Percentiles rank a stretch among this genome's conserved stretches.
These are phyloP conservation scores for Claviceps pusilla DNA, from an alignment of 2,329 filamentous ascomycete species.

Conservation along the genomic window DNA sequence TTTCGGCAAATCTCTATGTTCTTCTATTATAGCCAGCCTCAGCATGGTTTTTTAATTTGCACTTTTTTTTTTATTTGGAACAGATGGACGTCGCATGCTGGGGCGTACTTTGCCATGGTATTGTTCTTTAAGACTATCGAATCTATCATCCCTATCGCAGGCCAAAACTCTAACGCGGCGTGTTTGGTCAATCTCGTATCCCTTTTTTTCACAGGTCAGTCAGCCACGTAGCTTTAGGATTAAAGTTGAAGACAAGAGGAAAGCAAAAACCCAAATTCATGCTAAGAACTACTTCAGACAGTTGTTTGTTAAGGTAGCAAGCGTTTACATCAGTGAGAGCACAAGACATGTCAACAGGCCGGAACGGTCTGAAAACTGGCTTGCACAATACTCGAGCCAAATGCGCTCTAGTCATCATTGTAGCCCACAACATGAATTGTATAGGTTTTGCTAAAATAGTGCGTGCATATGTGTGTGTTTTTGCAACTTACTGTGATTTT, in stretches of 20 bases:
- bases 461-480: neutral
- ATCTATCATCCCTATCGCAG: slow-evolving; percentile 84
- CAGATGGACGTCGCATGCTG: slow-evolving; percentile 2
- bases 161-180: slow-evolving; percentile 60
- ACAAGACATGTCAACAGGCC: slow-evolving; percentile 46
- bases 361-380: slow-evolving; percentile 54
- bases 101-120: slow-evolving; percentile 70
- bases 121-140: slow-evolving; percentile 63
- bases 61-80: neutral
- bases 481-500: neutral
- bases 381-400: slow-evolving; percentile 96
- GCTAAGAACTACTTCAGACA: slow-evolving; percentile 55
- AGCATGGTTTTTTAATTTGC: slow-evolving; percentile 21
- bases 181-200: slow-evolving; percentile 11
- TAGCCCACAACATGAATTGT: slow-evolving; percentile 11
- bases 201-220: neutral
- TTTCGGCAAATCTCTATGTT: slow-evolving; percentile 81
- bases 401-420: slow-evolving; percentile 99
- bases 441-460: too few species aligned
- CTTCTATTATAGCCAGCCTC: slow-evolving; percentile 38
- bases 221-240: neutral
- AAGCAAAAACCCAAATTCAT: neutral
- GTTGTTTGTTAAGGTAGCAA: slow-evolving; percentile 81
- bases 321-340: slow-evolving; percentile 95
- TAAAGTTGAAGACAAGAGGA: neutral